These are phyloP conservation scores for Coemansia sp. DNA, from an alignment of 192 early-diverging fungal genomes.

Conservation along the genomic window DNA sequence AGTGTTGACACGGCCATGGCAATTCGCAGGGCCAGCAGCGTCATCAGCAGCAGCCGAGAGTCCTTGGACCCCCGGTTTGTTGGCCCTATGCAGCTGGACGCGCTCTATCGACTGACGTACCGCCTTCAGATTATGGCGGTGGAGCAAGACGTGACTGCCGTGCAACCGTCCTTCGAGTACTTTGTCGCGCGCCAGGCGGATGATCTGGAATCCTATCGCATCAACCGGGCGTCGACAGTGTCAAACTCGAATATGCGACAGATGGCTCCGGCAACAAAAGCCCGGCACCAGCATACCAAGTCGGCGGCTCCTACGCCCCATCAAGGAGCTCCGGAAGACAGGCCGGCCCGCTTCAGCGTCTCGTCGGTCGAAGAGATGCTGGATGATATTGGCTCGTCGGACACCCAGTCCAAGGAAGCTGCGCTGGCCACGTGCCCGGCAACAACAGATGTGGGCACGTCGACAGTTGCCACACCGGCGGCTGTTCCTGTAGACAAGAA, in stretches of 20 bases:
- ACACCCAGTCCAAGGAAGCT: not conserved
- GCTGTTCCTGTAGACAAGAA: not conserved
- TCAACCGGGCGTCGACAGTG: constrained; percentile 33
- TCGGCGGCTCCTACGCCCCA: not conserved
- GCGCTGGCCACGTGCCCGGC: not conserved
- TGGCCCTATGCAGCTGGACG: constrained; percentile 29
- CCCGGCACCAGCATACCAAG: too few relatives aligned
- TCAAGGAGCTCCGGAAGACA: not conserved
- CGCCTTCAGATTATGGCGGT: constrained; percentile 38
- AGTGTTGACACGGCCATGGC: constrained; percentile 23
- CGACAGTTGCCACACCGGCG: not conserved
- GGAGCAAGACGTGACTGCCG: constrained; percentile 17
- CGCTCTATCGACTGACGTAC: constrained; percentile 28
- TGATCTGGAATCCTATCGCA: constrained; percentile 15
- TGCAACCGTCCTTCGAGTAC: constrained; percentile 38
- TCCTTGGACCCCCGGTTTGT: not conserved
- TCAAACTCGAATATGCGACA: constrained; percentile 7
- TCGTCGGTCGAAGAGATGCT: constrained; percentile 7
- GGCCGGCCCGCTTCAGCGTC: not conserved
- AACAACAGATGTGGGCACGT: not conserved
- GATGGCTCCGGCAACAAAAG: too few relatives aligned
- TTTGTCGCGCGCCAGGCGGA: constrained; percentile 26
- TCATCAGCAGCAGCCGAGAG: not conserved
- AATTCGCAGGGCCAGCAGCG: not conserved
- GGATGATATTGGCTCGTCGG: not conserved